Evolutionary conservation across 441 rosid genomes (phyloP), one percentile per base, ranked within the genome.

Genomic region (Biscutella laevigata): DNA sequence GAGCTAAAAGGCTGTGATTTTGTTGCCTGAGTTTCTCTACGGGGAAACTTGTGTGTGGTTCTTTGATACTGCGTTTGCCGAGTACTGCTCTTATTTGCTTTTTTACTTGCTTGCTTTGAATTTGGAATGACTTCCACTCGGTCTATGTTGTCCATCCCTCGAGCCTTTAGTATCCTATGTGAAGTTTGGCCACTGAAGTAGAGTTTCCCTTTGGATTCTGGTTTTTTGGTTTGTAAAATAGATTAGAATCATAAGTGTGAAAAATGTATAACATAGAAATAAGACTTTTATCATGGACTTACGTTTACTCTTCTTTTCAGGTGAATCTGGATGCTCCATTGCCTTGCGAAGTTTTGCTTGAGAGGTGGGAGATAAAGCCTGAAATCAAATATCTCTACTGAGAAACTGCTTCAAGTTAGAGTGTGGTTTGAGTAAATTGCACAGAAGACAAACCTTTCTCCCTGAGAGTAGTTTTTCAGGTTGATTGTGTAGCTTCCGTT

Each of bases 311-410:
- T 55, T 76, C 25, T 77, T 74, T 20, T 79, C 78, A 13, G 66
- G 71, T 28, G 74, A 53, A 52, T 68, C 75, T 1, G 58, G 33
- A 17, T 71, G 69, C 43, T 78, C 79, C 88, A 85, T 68, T 58
- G 86, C 83, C 63, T 79, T 71, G 45, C 82, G 49, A 43, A 91
- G 80, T 66, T 69, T 73, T 47, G 78, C 78, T 74, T 75, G 98
- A 36, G 88, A 78, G 43, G 67, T 64, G 21, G 96, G 95, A 63
- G 98, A 91, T 59, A 91, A 81, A 55, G 57, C 74, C 98, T 88
- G 94, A 59, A 71, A 73, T 12, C 28, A 40, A 63, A 61, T 17
- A 20, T 20, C 64, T 6, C 25, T 19, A 20, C 47, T 73, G 39
- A 70, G 57, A 45, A 66, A 53, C 33, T 56, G 32, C 35, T 35